Percentiles rank a stretch among this genome's conserved stretches.
Conservation (phyloP, 2,329 filamentous ascomycete species). For the Byssoonygena ceratinophila region DNA sequence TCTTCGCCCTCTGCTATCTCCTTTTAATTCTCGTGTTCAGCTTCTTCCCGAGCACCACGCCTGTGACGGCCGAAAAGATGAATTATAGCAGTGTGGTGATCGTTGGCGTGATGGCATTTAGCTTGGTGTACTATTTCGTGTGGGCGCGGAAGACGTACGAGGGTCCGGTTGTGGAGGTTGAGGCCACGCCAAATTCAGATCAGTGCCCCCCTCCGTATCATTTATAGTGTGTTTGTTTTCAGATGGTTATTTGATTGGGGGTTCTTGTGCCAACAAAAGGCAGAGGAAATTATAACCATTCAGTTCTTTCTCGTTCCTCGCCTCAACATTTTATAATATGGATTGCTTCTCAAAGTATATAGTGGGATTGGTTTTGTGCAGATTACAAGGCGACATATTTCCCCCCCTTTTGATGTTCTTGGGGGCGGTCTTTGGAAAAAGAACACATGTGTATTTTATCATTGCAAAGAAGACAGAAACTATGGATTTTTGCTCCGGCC, state of each 20-base stretch:
- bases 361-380: background rate
- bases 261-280: background rate
- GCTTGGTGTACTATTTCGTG: constrained; percentile 31
- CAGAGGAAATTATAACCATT: background rate
- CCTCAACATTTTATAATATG: background rate
- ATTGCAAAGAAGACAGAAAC: background rate
- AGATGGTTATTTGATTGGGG: background rate
- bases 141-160: constrained; percentile 24
- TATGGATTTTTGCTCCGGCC: background rate
- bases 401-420: background rate
- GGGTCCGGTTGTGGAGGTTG: constrained; percentile 22
- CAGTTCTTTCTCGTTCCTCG: background rate
- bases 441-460: background rate
- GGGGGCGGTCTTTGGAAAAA: background rate
- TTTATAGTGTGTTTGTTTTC: background rate
- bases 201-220: background rate
- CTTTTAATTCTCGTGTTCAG: constrained; percentile 25
- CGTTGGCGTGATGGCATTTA: constrained; percentile 31
- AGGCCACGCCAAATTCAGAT: background rate
- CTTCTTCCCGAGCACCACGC: constrained; percentile 27
- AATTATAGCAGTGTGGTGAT: constrained; percentile 38
- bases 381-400: background rate
- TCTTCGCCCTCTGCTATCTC: constrained; percentile 28
- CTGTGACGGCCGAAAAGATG: constrained; percentile 28
- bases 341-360: background rate